phyloP scores from a whole-genome alignment of 2,329 filamentous ascomycete genomes.

The Venturia carpophila region DNA sequence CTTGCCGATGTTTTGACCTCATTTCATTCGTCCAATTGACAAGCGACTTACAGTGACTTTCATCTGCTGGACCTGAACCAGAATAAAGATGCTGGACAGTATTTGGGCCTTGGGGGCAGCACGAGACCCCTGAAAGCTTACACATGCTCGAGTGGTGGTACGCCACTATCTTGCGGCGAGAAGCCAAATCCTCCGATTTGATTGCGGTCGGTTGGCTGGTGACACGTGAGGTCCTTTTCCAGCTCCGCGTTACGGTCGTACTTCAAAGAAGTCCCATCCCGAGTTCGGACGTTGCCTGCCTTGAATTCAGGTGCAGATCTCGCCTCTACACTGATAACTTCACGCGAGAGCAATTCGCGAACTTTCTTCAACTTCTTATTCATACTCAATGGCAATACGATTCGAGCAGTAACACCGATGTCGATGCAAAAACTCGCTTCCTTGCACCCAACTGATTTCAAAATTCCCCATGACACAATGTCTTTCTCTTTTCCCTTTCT shows the following conservation, averaged over 20 bases:
- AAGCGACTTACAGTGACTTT: background rate
- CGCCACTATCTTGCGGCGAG: background rate
- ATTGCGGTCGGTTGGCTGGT: background rate
- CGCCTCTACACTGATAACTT: background rate
- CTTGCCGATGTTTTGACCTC: background rate
- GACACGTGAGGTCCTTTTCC: background rate
- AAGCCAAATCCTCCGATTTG: background rate
- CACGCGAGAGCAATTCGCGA: background rate
- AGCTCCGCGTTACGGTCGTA: background rate
- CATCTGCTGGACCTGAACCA: background rate
- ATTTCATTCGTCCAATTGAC: background rate
- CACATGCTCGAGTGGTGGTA: background rate
- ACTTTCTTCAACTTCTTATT: too few relatives aligned
- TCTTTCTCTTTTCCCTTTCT: background rate
- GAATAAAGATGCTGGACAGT: background rate
- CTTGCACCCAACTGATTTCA: background rate
- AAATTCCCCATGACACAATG: background rate
- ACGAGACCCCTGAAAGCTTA: background rate
- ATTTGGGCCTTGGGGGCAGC: background rate
- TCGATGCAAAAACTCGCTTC: background rate
- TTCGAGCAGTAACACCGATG: background rate
- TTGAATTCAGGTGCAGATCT: conserved; percentile 10
- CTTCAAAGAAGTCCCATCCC: background rate
- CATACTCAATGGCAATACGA: background rate
- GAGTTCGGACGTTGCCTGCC: background rate